A percentile compares a stretch with the other conserved stretches of the same genome.
Evolutionary conservation across 2,329 filamentous ascomycete species (phyloP).

Genomic region (Aureobasidium lini): DNA sequence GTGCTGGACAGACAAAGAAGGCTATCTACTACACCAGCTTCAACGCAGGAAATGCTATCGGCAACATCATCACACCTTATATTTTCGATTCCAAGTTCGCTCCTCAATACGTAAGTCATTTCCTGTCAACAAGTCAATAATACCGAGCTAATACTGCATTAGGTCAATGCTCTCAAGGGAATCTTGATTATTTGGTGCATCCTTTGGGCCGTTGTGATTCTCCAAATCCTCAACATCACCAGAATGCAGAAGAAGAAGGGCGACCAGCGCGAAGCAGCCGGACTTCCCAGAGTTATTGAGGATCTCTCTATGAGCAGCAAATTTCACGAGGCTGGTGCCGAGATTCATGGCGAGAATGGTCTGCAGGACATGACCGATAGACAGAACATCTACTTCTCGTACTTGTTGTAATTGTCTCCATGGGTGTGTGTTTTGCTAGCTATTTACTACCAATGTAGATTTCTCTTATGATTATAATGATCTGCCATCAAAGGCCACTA

Average conservation of each 20-base stretch:
- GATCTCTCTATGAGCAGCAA: slow-evolving; percentile 12
- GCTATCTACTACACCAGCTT: slow-evolving; percentile 14
- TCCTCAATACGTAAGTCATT: slow-evolving; percentile 13
- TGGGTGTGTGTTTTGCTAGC: too few species aligned
- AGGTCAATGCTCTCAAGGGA: slow-evolving; percentile 14
- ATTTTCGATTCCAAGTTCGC: slow-evolving; percentile 14
- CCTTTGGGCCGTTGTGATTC: slow-evolving; percentile 4
- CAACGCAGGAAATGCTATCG: slow-evolving; percentile 14
- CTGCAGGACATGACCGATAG: slow-evolving; percentile 16
- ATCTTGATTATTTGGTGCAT: slow-evolving; percentile 14
- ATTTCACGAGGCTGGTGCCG: slow-evolving; percentile 14
- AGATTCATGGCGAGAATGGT: slow-evolving; percentile 8
- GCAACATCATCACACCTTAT: slow-evolving; percentile 16
- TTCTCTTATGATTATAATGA: too few species aligned
- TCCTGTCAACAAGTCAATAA: too few species aligned
- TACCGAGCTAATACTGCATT: background rate
- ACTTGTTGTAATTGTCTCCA: slow-evolving; percentile 8
- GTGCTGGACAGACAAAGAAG: slow-evolving; percentile 16
- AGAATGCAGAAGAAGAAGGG: slow-evolving; percentile 14
- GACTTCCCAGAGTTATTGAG: slow-evolving; percentile 1
- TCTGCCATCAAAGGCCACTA: too few species aligned
- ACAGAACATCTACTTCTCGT: slow-evolving; percentile 16
- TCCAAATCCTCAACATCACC: background rate
- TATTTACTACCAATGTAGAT: too few species aligned
- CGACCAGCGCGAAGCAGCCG: slow-evolving; percentile 13